Evolutionary conservation across 495 filamentous ascomycete species (phyloP).

Genomic region (Penicillium malachiteum): DNA sequence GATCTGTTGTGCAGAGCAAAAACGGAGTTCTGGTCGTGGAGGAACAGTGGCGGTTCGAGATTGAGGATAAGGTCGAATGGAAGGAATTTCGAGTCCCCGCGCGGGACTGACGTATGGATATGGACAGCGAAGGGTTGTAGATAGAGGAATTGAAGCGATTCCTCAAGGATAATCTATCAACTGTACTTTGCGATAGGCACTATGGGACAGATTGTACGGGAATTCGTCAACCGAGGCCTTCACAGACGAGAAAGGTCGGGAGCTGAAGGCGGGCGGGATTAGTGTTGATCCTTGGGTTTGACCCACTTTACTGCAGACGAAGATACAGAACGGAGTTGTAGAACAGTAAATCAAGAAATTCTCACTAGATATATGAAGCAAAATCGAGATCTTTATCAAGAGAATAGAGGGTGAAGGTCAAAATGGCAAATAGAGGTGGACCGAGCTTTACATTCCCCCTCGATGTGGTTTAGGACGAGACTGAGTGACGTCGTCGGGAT

Average conservation of each 20-base stretch:
- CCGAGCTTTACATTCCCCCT: conserved; percentile 23
- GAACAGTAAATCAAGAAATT: background rate
- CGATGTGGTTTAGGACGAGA: conserved; percentile 27
- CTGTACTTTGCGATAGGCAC: too few species aligned
- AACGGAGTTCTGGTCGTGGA: background rate
- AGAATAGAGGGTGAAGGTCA: conserved; percentile 3
- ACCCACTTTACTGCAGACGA: conserved; percentile 14
- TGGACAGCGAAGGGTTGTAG: background rate
- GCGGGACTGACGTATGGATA: background rate
- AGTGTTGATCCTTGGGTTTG: conserved; percentile 7
- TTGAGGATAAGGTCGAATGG: background rate
- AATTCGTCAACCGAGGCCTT: too few species aligned
- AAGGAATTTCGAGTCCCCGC: background rate
- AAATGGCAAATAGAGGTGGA: conserved; percentile 17
- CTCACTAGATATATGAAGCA: too few species aligned
- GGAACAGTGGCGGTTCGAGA: background rate
- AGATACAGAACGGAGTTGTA: background rate
- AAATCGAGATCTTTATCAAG: background rate
- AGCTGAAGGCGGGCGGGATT: conserved; percentile 18
- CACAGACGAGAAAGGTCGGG: background rate
- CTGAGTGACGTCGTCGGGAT: conserved; percentile 23
- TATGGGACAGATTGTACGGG: too few species aligned
- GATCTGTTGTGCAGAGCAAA: background rate
- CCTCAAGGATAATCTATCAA: too few species aligned
- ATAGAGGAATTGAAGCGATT: background rate